Evolutionary conservation across 192 early-diverging fungal species (phyloP), one percentile per base, ranked within the genome.

Genomic region (Podila epigama): DNA sequence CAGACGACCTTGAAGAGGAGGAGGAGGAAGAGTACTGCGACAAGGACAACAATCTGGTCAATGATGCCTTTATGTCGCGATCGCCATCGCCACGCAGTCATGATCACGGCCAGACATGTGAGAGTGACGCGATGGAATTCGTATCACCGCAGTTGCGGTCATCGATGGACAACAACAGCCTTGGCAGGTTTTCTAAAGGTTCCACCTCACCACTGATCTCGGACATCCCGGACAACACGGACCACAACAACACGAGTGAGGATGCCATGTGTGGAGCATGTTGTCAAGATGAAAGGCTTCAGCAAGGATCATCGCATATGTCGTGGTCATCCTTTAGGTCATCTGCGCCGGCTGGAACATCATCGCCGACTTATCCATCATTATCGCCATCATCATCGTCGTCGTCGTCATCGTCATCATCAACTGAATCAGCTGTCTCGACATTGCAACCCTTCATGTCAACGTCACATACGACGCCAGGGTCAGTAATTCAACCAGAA

Each of bases 11-110:
- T 2, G 44, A 63, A 5, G 60, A 70, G 16, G 61, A 70, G 16
- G 57, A 67, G 5, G 65, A 55, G 35, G 59, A 70, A 8, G 12
- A 33, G 39, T 41, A 35, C 55, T 35, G 53, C 22, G 71, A 75
- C 15, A 55, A 22, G 44, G n/a, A n/a, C n/a, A n/a, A n/a, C n/a
- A n/a, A n/a, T n/a, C n/a, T n/a, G n/a, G n/a, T n/a, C n/a, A n/a
- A 60, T 35, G 18, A 51, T 2, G 48, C 63, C 28, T 72, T 63
- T 31, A 52, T 61, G 52, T 63, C 63, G 50, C 52, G 37, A 28
- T 67, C 64, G 0, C 71, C 51, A 12, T 68, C 70, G n/a, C n/a
- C n/a, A n/a, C n/a, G n/a, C n/a, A n/a, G n/a, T n/a, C n/a, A n/a
- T n/a, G n/a, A n/a, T n/a, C n/a, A n/a, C n/a, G n/a, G n/a, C 44